Evolutionary conservation across 73 alveolate genomes (phyloP), one percentile per base, ranked within the genome.

Genomic region (Paramecium sexaurelia): DNA sequence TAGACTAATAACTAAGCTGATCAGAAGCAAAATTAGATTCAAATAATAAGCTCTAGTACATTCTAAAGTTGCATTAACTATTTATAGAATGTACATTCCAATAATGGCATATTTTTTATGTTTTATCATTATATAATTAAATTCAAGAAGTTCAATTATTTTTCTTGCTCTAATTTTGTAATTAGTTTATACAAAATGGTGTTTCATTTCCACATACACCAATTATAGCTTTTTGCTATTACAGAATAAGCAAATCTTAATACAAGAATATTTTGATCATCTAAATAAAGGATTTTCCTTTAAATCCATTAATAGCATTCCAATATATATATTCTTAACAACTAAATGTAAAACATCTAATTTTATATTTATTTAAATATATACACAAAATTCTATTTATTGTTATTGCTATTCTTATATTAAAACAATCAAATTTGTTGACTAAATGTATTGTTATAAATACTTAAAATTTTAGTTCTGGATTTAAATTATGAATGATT

Each of bases 81-180:
- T 24, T 26, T 61, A 24, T 2, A 61, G 83, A 32, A 61, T 61
- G 43, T 61, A 61, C 83, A 61, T 29, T 8, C 83, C 83, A 29
- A 61, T 29, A 61, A 61, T 61, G 43, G 83, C 83, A 26, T 61
- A 61, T 29, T 26, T 61, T 61, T 32, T 61, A 61, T 61, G 83
- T 61, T 61, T 61, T 10, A 61, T 51, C 67, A 51, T 51, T 51
- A 51, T 51, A 51, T 51, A 51, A 51, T 51, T 51, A 51, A 51
- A 51, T 51, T 51, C 67, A 51, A 51, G 67, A 17, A 29, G 22
- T 51, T 51, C 67, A 51, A 51, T 20, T 17, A 51, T 19, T 66
- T 66, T 26, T 5, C 3, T 5, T 17, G 67, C 22, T 51, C 67
- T 2, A 51, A 17, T 8, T n/a, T 51, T 51, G 67, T 51, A 51